Conservation (phyloP, 441 rosid genomes). For the Brassica balearica region DNA sequence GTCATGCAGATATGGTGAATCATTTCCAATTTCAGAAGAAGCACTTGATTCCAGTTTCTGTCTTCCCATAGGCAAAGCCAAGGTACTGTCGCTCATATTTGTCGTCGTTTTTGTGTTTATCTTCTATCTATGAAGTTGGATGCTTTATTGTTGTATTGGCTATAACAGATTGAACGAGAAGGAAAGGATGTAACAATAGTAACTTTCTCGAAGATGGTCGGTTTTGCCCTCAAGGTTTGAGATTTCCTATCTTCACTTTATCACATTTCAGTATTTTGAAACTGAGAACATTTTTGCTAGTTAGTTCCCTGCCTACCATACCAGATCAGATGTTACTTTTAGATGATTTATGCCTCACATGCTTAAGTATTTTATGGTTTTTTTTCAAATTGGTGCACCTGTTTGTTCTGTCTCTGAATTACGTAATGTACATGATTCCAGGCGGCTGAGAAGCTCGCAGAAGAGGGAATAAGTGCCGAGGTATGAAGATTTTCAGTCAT, state of each 20-base stretch:
- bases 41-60: slow-evolving; percentile 94
- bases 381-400: neutral
- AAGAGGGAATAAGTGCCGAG: slow-evolving; percentile 96
- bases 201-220: slow-evolving; percentile 93
- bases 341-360: neutral
- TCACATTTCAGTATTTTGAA: neutral
- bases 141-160: slow-evolving; percentile 9
- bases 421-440: slow-evolving; percentile 32
- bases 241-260: too few species aligned
- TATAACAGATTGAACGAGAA: slow-evolving; percentile 84
- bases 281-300: neutral
- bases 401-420: slow-evolving; percentile 4
- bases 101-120: neutral
- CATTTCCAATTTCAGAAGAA: slow-evolving; percentile 91
- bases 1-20: slow-evolving; percentile 81
- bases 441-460: slow-evolving; percentile 94
- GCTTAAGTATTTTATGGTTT: neutral
- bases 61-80: slow-evolving; percentile 96
- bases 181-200: slow-evolving; percentile 93
- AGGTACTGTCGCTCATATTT: slow-evolving; percentile 48
- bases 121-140: neutral
- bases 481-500: slow-evolving; percentile 45
- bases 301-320: slow-evolving; percentile 1
- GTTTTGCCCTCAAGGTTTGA: slow-evolving; percentile 78
- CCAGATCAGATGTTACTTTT: neutral